These are phyloP conservation scores for Ormosia emarginata DNA, from an alignment of 306 rosid species.

Conservation along the genomic window DNA sequence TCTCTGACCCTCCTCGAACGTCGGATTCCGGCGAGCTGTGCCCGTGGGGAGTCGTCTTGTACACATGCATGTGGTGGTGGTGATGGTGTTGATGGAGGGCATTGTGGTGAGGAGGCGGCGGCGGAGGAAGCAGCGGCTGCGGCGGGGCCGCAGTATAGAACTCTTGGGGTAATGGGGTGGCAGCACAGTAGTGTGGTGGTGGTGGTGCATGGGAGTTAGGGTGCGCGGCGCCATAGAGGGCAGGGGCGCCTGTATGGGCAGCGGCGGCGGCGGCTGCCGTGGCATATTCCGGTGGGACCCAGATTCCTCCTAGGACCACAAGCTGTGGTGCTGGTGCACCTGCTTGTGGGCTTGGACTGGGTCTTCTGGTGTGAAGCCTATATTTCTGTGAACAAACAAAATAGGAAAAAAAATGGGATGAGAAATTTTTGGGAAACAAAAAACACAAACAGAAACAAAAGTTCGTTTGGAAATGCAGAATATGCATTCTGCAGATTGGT, in stretches of 20 bases:
- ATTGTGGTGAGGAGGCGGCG: conserved; percentile 51
- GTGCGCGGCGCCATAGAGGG: conserved; percentile 69
- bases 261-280: conserved; percentile 39
- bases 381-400: conserved; percentile 61
- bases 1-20: conserved; percentile 58
- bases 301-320: conserved; percentile 86
- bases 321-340: conserved; percentile 74
- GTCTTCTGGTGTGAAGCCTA: conserved; percentile 94
- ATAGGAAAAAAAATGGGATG: not conserved
- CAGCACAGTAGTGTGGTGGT: conserved; percentile 64
- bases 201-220: conserved; percentile 63
- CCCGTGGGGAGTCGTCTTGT: conserved; percentile 49
- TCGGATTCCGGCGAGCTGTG: conserved; percentile 67
- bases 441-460: not conserved
- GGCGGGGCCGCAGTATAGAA: conserved; percentile 49
- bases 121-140: conserved; percentile 41
- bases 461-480: conserved; percentile 2
- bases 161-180: conserved; percentile 64
- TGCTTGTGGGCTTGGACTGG: conserved; percentile 85
- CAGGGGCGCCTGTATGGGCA: conserved; percentile 44
- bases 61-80: conserved; percentile 75
- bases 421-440: not conserved
- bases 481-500: conserved; percentile 24
- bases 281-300: conserved; percentile 96
- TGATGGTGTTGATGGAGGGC: conserved; percentile 37